These are phyloP conservation scores for Mucor velutinosus DNA, from an alignment of 371 early-diverging fungal species.

Conservation along the genomic window DNA sequence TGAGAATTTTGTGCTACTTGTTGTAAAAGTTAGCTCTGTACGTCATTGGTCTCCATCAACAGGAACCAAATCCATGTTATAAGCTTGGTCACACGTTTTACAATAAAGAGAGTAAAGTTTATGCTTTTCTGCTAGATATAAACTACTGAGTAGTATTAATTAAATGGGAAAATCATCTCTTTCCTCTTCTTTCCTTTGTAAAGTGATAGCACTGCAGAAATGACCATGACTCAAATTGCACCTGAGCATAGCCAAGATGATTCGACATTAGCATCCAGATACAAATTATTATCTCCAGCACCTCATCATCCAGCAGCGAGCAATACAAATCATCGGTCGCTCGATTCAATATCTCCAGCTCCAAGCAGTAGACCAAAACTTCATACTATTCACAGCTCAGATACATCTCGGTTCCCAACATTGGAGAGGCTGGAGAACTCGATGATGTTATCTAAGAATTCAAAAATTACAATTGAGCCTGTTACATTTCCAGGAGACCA, in stretches of 20 bases:
- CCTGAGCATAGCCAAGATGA: neutral
- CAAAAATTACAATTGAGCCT: conserved; percentile 17
- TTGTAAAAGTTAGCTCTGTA: conserved; percentile 35
- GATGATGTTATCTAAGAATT: conserved; percentile 4
- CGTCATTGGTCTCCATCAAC: conserved; percentile 26
- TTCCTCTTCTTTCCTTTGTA: neutral
- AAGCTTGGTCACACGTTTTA: conserved; percentile 3
- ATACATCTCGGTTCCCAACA: conserved; percentile 36
- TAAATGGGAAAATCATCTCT: conserved; percentile 3
- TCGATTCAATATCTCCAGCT: neutral
- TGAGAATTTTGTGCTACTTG: conserved; percentile 38
- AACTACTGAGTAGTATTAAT: neutral
- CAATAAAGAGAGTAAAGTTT: neutral
- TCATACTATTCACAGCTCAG: conserved; percentile 38
- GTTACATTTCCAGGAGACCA: neutral
- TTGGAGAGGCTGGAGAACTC: conserved; percentile 28
- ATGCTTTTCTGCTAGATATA: neutral
- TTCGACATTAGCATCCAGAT: neutral
- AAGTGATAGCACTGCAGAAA: neutral
- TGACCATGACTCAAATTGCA: neutral
- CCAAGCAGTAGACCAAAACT: conserved; percentile 30
- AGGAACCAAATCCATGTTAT: conserved; percentile 20
- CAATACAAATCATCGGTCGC: neutral
- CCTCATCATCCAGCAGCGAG: neutral
- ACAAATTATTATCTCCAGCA: neutral